Base-by-base conservation (phyloP, 2,329 filamentous ascomycete species). In the Phialophora expanda region DNA sequence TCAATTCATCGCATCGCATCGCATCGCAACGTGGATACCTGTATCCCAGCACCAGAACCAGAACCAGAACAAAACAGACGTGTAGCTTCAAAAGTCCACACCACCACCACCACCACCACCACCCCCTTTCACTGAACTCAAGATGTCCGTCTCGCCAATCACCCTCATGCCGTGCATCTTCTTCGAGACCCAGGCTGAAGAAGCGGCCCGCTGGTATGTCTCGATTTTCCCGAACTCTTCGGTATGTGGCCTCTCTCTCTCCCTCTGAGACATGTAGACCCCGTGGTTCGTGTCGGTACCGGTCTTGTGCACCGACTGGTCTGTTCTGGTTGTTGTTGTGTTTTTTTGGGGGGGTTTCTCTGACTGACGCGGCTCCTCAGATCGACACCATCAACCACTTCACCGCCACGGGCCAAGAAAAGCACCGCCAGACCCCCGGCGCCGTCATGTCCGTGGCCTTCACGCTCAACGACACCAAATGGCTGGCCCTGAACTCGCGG, bases 401-500 rank as follows among this genome's bases (percentile, higher is more conserved):
- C 67, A 69, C 72, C 26, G 68, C 71, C 0, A 74, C 72, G 6
- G 75, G 75, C 54, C 57, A 75, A 24, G 74, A 76, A n/a, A 57
- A 66, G 9, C 78, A 78, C 62, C 70, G 74, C 22, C 73, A 73
- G 7, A 66, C 74, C 32, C 63, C 76, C 2, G 65, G 65, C 38
- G 41, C 51, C 6, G 65, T 65, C 24, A 60, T 67, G 57, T 58
- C 75, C 1, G 76, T 81, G 24, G 71, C 74, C 41, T 82, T 82
- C 70, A 74, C 74, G 24, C 74, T 82, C 55, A 75, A 76, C 65
- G 79, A 79, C 17, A 75, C 77, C 22, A 70, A 69, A 4, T 83
- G 81, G 69, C 75, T 79, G 24, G 78, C 74, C 2, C 75, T 83
- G 44, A 83, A 83, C 67, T 81, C 81, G 64, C 80, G 80, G 1